These are phyloP conservation scores for Bigelowiella natans DNA, from an alignment of 78 protist genomes.

Conservation along the genomic window DNA sequence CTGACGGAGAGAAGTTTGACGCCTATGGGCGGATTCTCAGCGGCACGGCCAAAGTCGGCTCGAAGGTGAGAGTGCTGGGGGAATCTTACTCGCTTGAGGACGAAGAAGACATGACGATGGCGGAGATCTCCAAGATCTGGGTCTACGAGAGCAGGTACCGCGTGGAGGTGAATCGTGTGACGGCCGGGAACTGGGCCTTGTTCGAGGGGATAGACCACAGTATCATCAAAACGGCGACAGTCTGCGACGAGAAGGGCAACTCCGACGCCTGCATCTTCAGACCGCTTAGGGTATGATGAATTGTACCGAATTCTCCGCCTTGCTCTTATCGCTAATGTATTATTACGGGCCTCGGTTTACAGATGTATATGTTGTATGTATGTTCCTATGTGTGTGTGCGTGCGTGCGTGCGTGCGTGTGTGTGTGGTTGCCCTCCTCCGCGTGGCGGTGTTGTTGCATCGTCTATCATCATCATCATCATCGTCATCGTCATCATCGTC, in stretches of 20 bases:
- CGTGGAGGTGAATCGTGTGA: conserved; percentile 46
- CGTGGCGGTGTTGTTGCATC: no score
- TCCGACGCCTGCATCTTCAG: conserved; percentile 25
- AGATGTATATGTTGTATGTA: not conserved
- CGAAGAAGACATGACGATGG: conserved; percentile 69
- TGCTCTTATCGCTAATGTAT: no score
- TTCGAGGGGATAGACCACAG: conserved; percentile 77
- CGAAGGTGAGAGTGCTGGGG: conserved; percentile 66
- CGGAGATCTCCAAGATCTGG: conserved; percentile 36
- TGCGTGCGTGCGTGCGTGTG: not conserved
- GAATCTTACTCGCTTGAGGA: conserved; percentile 82
- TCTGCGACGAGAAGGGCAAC: not conserved
- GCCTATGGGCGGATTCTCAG: conserved; percentile 65
- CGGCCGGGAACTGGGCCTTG: conserved; percentile 85
- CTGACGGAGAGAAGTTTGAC: conserved; percentile 52
- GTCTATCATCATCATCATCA: conserved; percentile 51
- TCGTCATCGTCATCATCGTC: not conserved
- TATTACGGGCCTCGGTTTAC: no score
- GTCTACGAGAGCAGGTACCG: conserved; percentile 52
- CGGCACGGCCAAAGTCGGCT: conserved; percentile 66
- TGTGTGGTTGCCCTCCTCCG: no score
- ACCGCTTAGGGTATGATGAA: conserved; percentile 20
- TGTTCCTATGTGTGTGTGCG: not conserved
- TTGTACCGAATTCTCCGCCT: no score
- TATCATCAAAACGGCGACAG: conserved; percentile 39